These are phyloP conservation scores for Saturnispora besseyi DNA, from an alignment of 805 yeast species.

Conservation along the genomic window DNA sequence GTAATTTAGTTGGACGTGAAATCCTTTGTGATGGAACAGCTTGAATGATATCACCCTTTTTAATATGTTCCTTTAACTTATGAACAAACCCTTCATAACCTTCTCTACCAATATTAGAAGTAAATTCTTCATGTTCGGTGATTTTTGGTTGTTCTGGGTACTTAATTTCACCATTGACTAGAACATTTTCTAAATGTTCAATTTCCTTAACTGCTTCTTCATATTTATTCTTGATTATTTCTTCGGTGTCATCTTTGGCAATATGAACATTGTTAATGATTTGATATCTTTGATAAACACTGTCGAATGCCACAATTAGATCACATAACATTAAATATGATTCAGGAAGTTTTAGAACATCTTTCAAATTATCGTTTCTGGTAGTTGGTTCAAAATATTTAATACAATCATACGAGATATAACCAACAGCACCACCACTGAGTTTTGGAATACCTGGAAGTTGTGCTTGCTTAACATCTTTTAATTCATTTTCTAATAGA, in stretches of 20 bases:
- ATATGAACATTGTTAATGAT: conserved; percentile 71
- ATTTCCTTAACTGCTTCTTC: conserved; percentile 50
- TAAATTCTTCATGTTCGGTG: conserved; percentile 54
- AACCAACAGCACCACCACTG: conserved; percentile 96
- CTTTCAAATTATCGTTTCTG: conserved; percentile 57
- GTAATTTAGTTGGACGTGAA: conserved; percentile 87
- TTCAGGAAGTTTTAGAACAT: conserved; percentile 81
- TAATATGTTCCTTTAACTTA: conserved; percentile 67
- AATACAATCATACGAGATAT: conserved; percentile 92
- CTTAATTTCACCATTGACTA: conserved; percentile 36
- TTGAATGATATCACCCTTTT: conserved; percentile 90
- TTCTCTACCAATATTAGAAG: conserved; percentile 85
- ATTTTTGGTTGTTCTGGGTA: conserved; percentile 74
- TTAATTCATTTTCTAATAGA: conserved; percentile 66
- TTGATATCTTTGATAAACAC: conserved; percentile 89
- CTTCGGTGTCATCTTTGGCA: conserved; percentile 23
- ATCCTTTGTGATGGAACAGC: conserved; percentile 98
- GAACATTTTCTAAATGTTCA: conserved; percentile 39
- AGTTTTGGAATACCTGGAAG: conserved; percentile 75
- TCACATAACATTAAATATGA: conserved; percentile 88
- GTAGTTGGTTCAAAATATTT: conserved; percentile 95
- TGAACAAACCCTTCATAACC: conserved; percentile 85
- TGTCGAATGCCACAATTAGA: conserved; percentile 83
- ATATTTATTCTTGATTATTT: conserved; percentile 37
- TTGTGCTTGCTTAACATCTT: conserved; percentile 54